A percentile compares a stretch with the other conserved stretches of the same genome.
Conservation (phyloP, 2,329 filamentous ascomycete genomes). For the Phyllosticta citriasiana region DNA sequence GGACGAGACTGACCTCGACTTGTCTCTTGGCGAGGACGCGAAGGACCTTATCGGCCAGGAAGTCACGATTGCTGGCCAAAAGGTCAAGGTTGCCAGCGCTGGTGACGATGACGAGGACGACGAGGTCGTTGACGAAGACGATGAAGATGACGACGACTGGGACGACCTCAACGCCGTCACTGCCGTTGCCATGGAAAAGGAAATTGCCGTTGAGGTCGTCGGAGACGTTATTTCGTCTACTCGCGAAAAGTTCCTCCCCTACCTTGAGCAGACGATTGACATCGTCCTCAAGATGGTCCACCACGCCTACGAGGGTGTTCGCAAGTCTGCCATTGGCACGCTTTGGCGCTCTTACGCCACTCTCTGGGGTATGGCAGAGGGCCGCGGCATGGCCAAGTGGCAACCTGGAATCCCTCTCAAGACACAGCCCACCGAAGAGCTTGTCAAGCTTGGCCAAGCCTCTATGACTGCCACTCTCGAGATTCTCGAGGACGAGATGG, state of each 20-base stretch:
- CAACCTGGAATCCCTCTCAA: slow-evolving; percentile 76
- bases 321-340: slow-evolving; percentile 83
- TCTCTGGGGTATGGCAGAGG: slow-evolving; percentile 79
- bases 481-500: slow-evolving; percentile 81
- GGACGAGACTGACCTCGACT: slow-evolving; percentile 73
- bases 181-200: slow-evolving; percentile 87
- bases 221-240: slow-evolving; percentile 87
- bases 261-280: slow-evolving; percentile 81
- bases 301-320: slow-evolving; percentile 85
- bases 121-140: slow-evolving; percentile 47
- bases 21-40: slow-evolving; percentile 63
- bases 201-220: slow-evolving; percentile 90
- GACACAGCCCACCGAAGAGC: slow-evolving; percentile 64
- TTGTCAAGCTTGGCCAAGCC: slow-evolving; percentile 77
- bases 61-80: slow-evolving; percentile 70
- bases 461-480: slow-evolving; percentile 75
- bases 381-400: slow-evolving; percentile 72
- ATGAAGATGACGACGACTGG: slow-evolving; percentile 74
- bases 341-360: slow-evolving; percentile 90
- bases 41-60: slow-evolving; percentile 66
- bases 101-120: slow-evolving; percentile 49
- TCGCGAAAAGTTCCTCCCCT: slow-evolving; percentile 68
- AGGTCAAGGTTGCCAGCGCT: slow-evolving; percentile 65
- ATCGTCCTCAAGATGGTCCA: slow-evolving; percentile 71
- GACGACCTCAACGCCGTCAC: slow-evolving; percentile 77